Evolutionary conservation across 164 flowering plant species (phyloP), one percentile per base, ranked within the genome.

Genomic region (Sedum album): DNA sequence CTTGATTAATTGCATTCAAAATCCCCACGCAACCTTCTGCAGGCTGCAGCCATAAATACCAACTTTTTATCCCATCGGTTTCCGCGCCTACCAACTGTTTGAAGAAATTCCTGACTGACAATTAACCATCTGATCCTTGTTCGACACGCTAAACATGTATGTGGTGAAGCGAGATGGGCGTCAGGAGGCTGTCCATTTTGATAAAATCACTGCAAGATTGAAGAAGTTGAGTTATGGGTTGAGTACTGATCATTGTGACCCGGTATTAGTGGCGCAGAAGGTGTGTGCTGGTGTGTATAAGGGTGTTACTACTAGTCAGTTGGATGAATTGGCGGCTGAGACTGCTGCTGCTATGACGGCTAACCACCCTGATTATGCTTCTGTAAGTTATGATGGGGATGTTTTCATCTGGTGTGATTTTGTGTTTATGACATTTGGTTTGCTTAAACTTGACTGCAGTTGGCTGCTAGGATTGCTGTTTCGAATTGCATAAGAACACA

Each of bases 331-430:
- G 73, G 99, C 97, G 1, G 97, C 97, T 14, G 97, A 95, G 65
- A 95, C 99, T 25, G 91, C 97, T 10, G 97, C 97, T 63, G 97
- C 97, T 49, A 78, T 95, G 97, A 95, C 99, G 3, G 87, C 99
- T 0, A 89, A 86, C 60, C 97, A 95, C 60, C 99, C 97, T 55
- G 97, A 95, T 81, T 95, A 95, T 70, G 99, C 99, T 18, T 95
- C 85, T 48, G 96, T 90, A 18, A 78, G 88, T 78, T 25, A 18
- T 55, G 31, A 25, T 55, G 2, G 7, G 0, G 25, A 9, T 7
- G n/a, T 42, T 62, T 18, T 55, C 17, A 10, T 55, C 2, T 10
- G 1, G 14, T 21, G 21, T 21, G 61, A 13, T 18, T 25, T 9
- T 11, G 0, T 13, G 18, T 46, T 28, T 9, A 13, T 68, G 28